Evolutionary conservation across 345 rosid species (phyloP).

Genomic region (Hirschfeldia incana): DNA sequence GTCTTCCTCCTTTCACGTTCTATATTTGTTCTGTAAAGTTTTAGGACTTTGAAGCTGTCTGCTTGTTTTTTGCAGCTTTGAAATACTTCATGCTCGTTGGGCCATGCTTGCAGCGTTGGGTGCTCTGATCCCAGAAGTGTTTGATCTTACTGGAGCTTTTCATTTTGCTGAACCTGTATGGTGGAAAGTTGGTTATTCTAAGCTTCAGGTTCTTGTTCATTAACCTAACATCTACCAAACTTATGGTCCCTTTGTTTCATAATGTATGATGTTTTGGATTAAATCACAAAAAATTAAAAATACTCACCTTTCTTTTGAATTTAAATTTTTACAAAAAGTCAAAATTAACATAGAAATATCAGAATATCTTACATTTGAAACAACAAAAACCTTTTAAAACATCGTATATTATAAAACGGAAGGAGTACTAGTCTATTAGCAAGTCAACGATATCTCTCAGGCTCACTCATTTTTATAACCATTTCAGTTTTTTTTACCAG

Average conservation of each 20-base stretch:
- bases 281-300: too few species aligned
- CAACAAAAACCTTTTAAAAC: too few species aligned
- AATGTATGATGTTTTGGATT: too few species aligned
- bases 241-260: too few species aligned
- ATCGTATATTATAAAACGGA: too few species aligned
- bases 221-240: neutral
- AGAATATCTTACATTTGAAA: too few species aligned
- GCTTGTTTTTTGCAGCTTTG: slow-evolving; percentile 58
- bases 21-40: neutral
- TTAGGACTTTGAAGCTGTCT: neutral
- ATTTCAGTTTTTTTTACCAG: slow-evolving; percentile 37
- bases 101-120: slow-evolving; percentile 97
- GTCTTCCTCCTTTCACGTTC: slow-evolving; percentile 17
- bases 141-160: slow-evolving; percentile 68
- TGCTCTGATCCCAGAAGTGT: slow-evolving; percentile 76
- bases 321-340: too few species aligned
- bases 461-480: neutral
- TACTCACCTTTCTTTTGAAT: too few species aligned
- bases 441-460: neutral
- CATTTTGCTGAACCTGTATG: slow-evolving; percentile 87
- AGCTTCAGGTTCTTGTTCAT: slow-evolving; percentile 59
- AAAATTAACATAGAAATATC: too few species aligned
- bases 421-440: neutral
- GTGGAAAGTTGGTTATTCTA: slow-evolving; percentile 96
- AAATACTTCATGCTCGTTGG: slow-evolving; percentile 96